Evolutionary conservation across 371 early-diverging fungal species (phyloP).

Genomic region (Vairimorpha necatrix): DNA sequence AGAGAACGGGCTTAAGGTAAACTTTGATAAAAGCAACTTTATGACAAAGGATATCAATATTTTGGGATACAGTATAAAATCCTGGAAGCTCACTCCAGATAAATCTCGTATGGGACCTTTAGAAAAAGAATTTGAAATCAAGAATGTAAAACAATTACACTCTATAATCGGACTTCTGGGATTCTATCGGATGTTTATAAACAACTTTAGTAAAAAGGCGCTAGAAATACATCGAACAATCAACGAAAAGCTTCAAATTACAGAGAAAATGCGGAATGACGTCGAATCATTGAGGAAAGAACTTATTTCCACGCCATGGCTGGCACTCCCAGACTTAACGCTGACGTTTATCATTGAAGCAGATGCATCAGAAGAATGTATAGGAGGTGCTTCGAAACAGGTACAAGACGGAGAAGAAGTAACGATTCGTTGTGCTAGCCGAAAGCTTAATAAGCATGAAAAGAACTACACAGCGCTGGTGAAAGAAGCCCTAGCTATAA

Average conservation of each 20-base stretch:
- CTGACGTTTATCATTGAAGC: not conserved
- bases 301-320: not conserved
- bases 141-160: not conserved
- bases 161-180: not conserved
- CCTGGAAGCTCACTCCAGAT: not conserved
- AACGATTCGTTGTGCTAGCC: not conserved
- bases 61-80: not conserved
- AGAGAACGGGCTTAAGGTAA: not conserved
- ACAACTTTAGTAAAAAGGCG: not conserved
- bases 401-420: not conserved
- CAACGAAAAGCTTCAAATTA: not conserved
- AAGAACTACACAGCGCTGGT: constrained; percentile 15
- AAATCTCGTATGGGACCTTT: not conserved
- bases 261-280: not conserved
- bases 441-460: not conserved
- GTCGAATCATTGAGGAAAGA: not conserved
- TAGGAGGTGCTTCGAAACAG: constrained; percentile 24
- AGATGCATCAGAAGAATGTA: constrained; percentile 32
- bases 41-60: not conserved
- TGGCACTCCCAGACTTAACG: constrained; percentile 13
- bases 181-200: not conserved
- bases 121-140: not conserved
- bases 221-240: not conserved
- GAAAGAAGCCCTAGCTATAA: constrained; percentile 9
- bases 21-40: constrained; percentile 7